Evolutionary conservation across 2,329 filamentous ascomycete genomes (phyloP), one percentile per base, ranked within the genome.

Genomic region (Aspergillus quadricinctus): DNA sequence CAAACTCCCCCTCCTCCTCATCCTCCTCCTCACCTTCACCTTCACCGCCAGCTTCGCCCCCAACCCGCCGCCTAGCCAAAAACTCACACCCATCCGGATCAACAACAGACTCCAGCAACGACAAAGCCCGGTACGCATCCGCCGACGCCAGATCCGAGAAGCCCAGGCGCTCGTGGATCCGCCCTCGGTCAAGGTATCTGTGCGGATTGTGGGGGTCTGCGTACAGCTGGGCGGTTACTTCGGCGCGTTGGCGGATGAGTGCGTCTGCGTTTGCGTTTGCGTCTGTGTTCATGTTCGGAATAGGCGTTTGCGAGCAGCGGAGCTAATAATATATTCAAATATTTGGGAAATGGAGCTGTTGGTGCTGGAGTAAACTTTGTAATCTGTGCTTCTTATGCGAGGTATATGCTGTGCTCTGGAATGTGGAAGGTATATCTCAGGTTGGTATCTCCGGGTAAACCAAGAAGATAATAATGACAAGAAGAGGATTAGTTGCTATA

Each of bases 81-180:
- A 92, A 95, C 72, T 97, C 91, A 64, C 89, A 92, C 41, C 84
- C 83, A 59, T 93, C 89, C 55, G 73, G 73, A 54, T 94, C 87
- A 61, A 81, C 75, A 37, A 91, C 82, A 62, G 94, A 90, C 68
- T 97, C 93, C 17, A 89, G 83, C 49, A 99, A 78, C 3, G 96
- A 83, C n/a, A 97, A 81, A 1, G 92, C 92, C 54, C 89, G 88
- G 71, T 97, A 97, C 4, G 91, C 90, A 78, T 97, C 92, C 35
- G 91, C 90, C 10, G 88, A 87, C 4, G 92, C 92, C 41, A 99
- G 83, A 72, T 99, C 94, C 0, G 91, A 90, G 72, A 96, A 97
- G 40, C 86, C 90, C 49, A 97, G 80, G 48, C 85, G 78, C 17
- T 86, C 82, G 72, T 97, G 86, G 45, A 88, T 78, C 35, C 83